Base-by-base conservation (phyloP, 2,329 filamentous ascomycete genomes). In the Phyllosticta citrichinensis region DNA sequence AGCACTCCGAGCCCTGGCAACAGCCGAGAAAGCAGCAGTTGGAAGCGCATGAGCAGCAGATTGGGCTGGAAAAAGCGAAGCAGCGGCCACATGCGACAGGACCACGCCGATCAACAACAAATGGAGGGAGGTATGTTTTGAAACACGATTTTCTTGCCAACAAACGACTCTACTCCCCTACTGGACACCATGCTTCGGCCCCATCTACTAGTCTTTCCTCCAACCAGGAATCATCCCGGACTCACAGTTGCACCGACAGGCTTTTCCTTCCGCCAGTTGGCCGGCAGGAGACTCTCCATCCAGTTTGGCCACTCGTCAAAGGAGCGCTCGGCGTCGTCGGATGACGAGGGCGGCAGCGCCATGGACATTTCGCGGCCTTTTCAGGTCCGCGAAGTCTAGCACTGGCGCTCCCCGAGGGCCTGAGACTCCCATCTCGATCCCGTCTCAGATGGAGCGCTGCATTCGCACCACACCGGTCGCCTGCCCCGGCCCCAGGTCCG, bases 11-110 rank as follows among this genome's bases (percentile, higher is more conserved):
- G 73, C 61, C 73, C 73, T 20, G 66, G 72, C 58, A 67, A 69
- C 52, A 74, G 71, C 61, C 71, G 73, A 66, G 55, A 57, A 24
- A 71, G 56, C 51, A 64, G 68, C 53, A 69, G 72, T 5, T 75
- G 73, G 73, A 75, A 75, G 63, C 70, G 72, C 40, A 70, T 75
- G 62, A 74, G 71, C 66, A 74, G 72, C 67, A 74, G 73, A 64
- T 64, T 75, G n/a, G 73, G 73, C 70, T 72, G 72, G 19, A 73
- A 70, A 62, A 75, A 75, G 66, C 55, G 53, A 56, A 61, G 60
- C 54, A 57, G 55, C 24, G 60, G 60, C 9, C 60, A 61, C 55
- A 57, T 61, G 12, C 17, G 60, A 55, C 55, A 61, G 27, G 58
- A 61, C 24, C 58, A 61, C 20, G 54, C 40, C 33, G 53, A 61